Base-by-base conservation (phyloP, 805 yeast species). In the Ogataea angusta region DNA sequence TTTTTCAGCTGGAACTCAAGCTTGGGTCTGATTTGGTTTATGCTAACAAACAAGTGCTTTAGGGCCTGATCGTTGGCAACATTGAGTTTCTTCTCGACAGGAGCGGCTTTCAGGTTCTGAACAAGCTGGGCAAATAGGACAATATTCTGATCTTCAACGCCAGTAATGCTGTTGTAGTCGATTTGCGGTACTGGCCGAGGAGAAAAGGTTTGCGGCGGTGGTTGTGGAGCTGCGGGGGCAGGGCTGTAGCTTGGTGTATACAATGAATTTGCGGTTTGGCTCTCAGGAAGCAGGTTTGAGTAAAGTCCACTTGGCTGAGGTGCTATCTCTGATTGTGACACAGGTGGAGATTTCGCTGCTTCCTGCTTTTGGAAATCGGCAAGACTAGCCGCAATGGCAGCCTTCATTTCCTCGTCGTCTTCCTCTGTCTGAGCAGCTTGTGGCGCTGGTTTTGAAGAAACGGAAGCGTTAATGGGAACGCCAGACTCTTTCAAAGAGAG, bases 331-430 rank as follows among this genome's bases (percentile, higher is more conserved):
- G 44, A 14, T 7, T 17, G 5, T 19, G 8, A 17, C 8, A n/a
- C 24, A 4, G 22, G 10, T 3, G 35, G 27, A 12, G 27, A 28
- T n/a, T 33, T 15, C 4, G 30, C 18, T 16, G 43, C 22, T 2
- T 40, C 43, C 34, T 42, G 44, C 9, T 40, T 58, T 48, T 83
- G 76, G 57, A 84, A 71, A 43, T 90, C 97, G 38, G 72, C 73
- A 46, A 93, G 69, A 61, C 96, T 87, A 1, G 96, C 96, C 12
- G 85, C 95, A 43, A 93, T 91, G 0, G 98, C 99, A 1, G 93
- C 95, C 59, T 80, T 85, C 80, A 91, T 76, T 26, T 88, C 96
- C 27, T 83, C 91, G 55, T 89, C 95, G 13, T 82, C 85, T 14
- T 84, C 88, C 2, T 78, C 85, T 12, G 61, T 67, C 2, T 46